These are phyloP conservation scores for Plantago major DNA, from an alignment of 257 asterid species.

Conservation along the genomic window DNA sequence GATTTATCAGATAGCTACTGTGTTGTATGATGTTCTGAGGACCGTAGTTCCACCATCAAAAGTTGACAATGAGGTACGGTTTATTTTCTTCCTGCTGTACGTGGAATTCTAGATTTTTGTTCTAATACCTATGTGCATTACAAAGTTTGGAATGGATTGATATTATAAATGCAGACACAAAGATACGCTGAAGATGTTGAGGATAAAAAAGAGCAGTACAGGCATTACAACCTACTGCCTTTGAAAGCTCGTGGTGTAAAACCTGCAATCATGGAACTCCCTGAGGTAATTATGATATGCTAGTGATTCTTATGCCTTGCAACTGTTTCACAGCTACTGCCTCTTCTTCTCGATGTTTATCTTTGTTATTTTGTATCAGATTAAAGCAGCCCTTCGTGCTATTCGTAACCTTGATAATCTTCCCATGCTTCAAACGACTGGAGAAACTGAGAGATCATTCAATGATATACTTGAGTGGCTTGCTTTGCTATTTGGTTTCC, in stretches of 20 bases:
- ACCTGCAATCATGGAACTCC: conserved; percentile 92
- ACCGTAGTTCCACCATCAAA: conserved; percentile 56
- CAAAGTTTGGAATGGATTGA: conserved; percentile 9
- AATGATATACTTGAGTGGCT: conserved; percentile 96
- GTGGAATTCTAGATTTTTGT: neutral
- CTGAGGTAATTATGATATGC: conserved; percentile 60
- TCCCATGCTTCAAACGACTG: conserved; percentile 56
- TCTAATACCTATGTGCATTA: neutral
- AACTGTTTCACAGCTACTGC: conserved; percentile 12
- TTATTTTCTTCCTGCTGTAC: conserved; percentile 13
- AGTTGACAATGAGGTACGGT: conserved; percentile 69
- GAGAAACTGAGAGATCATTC: conserved; percentile 46
- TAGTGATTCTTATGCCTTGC: neutral
- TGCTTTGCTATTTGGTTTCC: conserved; percentile 85
- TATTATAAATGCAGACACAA: conserved; percentile 45
- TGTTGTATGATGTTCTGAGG: conserved; percentile 71
- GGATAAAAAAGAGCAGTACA: conserved; percentile 70
- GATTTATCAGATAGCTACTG: conserved; percentile 84
- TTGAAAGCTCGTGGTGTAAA: conserved; percentile 75
- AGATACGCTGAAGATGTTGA: conserved; percentile 81
- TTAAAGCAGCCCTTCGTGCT: conserved; percentile 76
- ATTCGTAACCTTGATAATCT: conserved; percentile 63
- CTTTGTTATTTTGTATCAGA: conserved; percentile 39
- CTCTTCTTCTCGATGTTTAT: conserved; percentile 11
- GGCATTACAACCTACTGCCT: conserved; percentile 92